Conservation (phyloP, 169 alveolate species). For the Plasmodium gallinaceum region DNA sequence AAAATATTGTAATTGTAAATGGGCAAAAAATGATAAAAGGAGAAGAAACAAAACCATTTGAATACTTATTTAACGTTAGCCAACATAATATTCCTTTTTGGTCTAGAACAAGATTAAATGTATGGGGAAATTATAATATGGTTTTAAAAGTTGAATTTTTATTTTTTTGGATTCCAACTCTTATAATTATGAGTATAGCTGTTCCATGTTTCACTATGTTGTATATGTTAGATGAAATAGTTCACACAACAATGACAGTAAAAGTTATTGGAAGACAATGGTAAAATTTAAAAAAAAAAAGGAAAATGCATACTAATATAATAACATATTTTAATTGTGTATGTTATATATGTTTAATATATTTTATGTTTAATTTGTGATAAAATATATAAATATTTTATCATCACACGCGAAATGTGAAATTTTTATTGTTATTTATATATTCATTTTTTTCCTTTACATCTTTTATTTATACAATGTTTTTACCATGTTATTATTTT, state of each 20-base stretch:
- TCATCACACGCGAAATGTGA: too few relatives aligned
- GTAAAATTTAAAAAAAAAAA: constrained; percentile 64
- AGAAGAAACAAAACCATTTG: constrained; percentile 88
- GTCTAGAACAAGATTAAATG: constrained; percentile 83
- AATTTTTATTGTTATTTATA: too few relatives aligned
- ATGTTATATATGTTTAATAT: neutral
- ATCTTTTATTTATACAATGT: too few relatives aligned
- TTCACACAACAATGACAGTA: constrained; percentile 91
- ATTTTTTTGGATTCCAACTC: constrained; percentile 92
- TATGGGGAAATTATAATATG: constrained; percentile 86
- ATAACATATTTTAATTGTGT: neutral
- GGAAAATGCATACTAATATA: neutral
- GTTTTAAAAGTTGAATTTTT: constrained; percentile 89
- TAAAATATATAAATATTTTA: neutral
- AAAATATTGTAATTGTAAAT: constrained; percentile 85
- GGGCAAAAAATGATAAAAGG: constrained; percentile 90
- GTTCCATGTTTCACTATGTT: constrained; percentile 91
- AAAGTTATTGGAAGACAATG: constrained; percentile 92
- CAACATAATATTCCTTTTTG: constrained; percentile 84
- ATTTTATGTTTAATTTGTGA: neutral
- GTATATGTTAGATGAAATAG: constrained; percentile 90
- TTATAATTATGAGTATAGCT: constrained; percentile 88
- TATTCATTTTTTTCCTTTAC: too few relatives aligned
- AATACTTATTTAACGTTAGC: constrained; percentile 83
- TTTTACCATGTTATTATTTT: too few relatives aligned